A percentile compares a stretch with the other conserved stretches of the same genome.
These are phyloP conservation scores for Neoscytalidium dimidiatum DNA, from an alignment of 2,329 filamentous ascomycete genomes.

Conservation along the genomic window DNA sequence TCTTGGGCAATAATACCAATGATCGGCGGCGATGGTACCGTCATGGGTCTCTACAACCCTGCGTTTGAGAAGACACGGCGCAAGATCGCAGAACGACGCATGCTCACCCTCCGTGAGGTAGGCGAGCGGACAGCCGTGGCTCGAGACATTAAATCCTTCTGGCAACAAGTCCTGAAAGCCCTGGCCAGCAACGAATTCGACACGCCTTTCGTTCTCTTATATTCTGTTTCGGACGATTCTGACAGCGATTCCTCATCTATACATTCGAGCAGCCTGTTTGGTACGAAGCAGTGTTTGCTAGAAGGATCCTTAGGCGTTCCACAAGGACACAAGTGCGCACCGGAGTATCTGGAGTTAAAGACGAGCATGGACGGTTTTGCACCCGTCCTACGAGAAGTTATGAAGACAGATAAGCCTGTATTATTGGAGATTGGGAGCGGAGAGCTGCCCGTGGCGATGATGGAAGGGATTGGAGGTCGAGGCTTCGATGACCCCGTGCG, in stretches of 20 bases:
- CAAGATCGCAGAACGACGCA: conserved; percentile 76
- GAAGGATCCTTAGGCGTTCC: conserved; percentile 74
- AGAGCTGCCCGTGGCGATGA: conserved; percentile 64
- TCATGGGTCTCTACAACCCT: conserved; percentile 77
- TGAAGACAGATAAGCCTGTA: conserved; percentile 66
- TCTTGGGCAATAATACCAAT: conserved; percentile 81
- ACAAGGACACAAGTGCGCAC: conserved; percentile 61
- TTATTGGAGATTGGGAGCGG: conserved; percentile 67
- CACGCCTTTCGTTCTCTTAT: conserved; percentile 74
- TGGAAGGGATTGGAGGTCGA: conserved; percentile 68
- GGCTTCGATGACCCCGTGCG: conserved; percentile 71
- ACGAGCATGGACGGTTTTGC: conserved; percentile 73
- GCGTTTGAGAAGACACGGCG: conserved; percentile 79
- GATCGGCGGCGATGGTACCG: conserved; percentile 71
- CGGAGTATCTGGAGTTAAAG: conserved; percentile 66
- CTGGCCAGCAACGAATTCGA: conserved; percentile 75
- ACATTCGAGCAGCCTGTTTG: conserved; percentile 65
- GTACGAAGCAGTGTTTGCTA: conserved; percentile 65
- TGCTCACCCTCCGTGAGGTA: conserved; percentile 76
- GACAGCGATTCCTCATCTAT: conserved; percentile 74
- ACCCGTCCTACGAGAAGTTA: conserved; percentile 74
- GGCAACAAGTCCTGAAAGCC: conserved; percentile 68
- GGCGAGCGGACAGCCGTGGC: conserved; percentile 73
- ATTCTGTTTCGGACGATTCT: conserved; percentile 70
- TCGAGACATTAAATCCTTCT: conserved; percentile 73